Base-by-base conservation (phyloP, 352 stramenopile genomes). In the Pythium aphanidermatum region DNA sequence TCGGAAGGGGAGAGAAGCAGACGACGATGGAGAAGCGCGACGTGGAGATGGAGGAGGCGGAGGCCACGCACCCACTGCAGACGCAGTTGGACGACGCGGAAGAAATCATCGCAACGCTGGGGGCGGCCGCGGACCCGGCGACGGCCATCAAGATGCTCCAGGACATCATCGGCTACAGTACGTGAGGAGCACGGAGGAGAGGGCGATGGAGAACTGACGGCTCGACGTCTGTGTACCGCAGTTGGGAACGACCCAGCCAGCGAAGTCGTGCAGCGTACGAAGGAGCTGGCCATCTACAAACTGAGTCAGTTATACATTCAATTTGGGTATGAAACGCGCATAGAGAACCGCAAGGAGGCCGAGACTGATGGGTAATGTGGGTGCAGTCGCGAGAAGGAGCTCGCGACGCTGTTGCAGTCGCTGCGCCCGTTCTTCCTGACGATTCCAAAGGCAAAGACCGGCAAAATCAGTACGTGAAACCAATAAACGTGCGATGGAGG, bases 371-470 rank as follows among this genome's bases (percentile, higher is more conserved):
- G 14, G 16, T 11, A 16, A 21, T 7, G 12, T 40, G 7, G n/a
- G 12, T 14, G 4, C 23, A 65, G 46, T 9, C 58, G 85, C 31
- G 96, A 78, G 73, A 96, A 74, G 71, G 83, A 92, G 52, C 65
- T 97, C 11, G 73, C 80, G 33, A 73, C 83, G 55, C 70, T 96
- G 37, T 67, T 96, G 42, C 71, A 85, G 44, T 87, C 86, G 23
- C 78, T 95, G 45, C 72, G 85, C n/a, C 74, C 89, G 16, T 98
- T 98, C 63, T 99, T 99, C 67, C 55, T 64, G 17, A 85, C 83
- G 27, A 81, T 99, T 16, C 95, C 95, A 28, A 98, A 98, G 60
- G 96, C 97, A 32, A 98, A 98, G 73, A 98, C 91, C 10, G 96
- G 96, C 44, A 99, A 99, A 74, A 98, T 99, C 46, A 83, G 79